Conservation (phyloP, 768 basidiomycete species). For the Zangia roseola region DNA sequence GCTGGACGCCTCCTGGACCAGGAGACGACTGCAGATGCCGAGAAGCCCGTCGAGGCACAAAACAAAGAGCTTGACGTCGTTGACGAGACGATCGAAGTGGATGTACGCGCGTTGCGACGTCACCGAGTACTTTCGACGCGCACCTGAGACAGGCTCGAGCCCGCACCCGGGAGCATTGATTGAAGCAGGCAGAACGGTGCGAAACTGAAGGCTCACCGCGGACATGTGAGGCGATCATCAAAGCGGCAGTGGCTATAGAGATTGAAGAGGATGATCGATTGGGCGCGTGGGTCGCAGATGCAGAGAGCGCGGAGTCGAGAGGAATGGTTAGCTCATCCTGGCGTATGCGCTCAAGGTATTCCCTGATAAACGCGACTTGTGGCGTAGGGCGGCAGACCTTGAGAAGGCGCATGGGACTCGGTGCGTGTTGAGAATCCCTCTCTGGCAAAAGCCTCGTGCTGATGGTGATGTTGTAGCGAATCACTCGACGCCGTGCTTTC, state of each 20-base stretch:
- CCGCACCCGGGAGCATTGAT: constrained; percentile 98
- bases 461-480: constrained; percentile 46
- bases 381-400: constrained; percentile 89
- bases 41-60: constrained; percentile 50
- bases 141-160: no score
- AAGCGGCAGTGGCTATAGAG: constrained; percentile 91
- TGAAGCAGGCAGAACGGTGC: constrained; percentile 91
- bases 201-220: constrained; percentile 81
- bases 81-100: constrained; percentile 86
- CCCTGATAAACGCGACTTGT: constrained; percentile 81
- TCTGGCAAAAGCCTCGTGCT: not conserved
- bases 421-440: constrained; percentile 37
- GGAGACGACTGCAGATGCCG: constrained; percentile 49
- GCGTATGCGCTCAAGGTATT: constrained; percentile 91
- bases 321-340: constrained; percentile 80
- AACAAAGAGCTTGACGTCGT: constrained; percentile 70
- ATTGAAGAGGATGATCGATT: constrained; percentile 92
- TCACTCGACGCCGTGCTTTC: constrained; percentile 78
- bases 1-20: constrained; percentile 92
- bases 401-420: constrained; percentile 88
- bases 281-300: constrained; percentile 90
- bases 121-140: constrained; percentile 80
- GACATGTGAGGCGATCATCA: constrained; percentile 93
- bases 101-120: constrained; percentile 71
- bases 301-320: constrained; percentile 73